Base-by-base conservation (phyloP, 2,329 filamentous ascomycete species). In the Thermothelomyces thermophilus region DNA sequence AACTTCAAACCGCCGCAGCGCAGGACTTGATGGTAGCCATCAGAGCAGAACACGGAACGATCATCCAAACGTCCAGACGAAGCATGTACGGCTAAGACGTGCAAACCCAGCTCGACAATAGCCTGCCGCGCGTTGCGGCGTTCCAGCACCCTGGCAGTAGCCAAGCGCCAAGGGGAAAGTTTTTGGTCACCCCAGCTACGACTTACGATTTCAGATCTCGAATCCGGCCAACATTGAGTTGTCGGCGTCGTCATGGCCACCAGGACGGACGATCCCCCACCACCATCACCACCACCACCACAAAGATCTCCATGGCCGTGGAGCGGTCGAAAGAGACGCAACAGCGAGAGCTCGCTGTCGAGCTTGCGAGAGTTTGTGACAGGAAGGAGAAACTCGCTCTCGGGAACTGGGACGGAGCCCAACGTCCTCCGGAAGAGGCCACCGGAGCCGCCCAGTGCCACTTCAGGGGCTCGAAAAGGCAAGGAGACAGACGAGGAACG, bases 271-370 rank as follows among this genome's bases (percentile, higher is more conserved):
- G 40, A 28, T 37, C 17, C 39, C 17, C n/a, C n/a, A n/a, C n/a
- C 33, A 47, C 7, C 37, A 31, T 31, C 30, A 9, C 14, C 30
- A 31, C 33, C 33, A 35, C 13, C 46, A 14, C 37, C 51, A 34
- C 42, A 42, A 30, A 50, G 30, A 19, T 37, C 40, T 0, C 39
- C 56, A 16, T 54, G 53, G 56, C 48, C 51, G 6, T 56, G 51
- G 49, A 50, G 44, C 16, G 37, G 53, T 16, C 50, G 46, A 30
- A 44, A 41, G 14, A 34, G 56, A 37, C 53, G 56, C 40, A 51
- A 53, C 36, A 58, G 54, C 37, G 56, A 58, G 41, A 54, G 50
- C 35, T 50, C 48, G 4, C 11, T 53, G 22, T 26, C 42, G 30
- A 43, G 41, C 7, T 28, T 50, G 20, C 22, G 39, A 28, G 48